Conservation (phyloP, 108 stramenopile species). For the Cyclotella sp. region DNA sequence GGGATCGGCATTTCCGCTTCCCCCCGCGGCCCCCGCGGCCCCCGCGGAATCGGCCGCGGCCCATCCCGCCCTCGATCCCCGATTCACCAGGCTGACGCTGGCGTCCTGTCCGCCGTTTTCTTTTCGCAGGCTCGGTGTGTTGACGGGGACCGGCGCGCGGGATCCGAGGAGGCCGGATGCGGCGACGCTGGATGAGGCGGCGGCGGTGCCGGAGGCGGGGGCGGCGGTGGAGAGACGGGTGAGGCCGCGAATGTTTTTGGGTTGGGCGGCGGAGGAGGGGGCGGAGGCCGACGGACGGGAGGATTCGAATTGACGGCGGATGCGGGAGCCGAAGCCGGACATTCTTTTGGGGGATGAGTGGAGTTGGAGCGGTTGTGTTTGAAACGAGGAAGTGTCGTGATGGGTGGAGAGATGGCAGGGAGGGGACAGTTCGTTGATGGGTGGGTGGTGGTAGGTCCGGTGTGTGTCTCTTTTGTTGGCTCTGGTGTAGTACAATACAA, state of each 20-base stretch:
- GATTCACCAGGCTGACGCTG: slow-evolving; percentile 1
- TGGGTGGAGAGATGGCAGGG: too few relatives aligned
- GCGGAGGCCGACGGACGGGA: not conserved
- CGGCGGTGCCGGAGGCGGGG: not conserved
- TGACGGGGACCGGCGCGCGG: slow-evolving; percentile 13
- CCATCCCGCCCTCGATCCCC: not conserved
- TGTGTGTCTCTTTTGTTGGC: too few relatives aligned
- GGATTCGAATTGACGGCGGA: slow-evolving; percentile 35
- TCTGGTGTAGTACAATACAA: too few relatives aligned
- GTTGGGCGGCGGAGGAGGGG: slow-evolving; percentile 14
- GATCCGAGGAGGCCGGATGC: not conserved
- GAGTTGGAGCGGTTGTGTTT: not conserved
- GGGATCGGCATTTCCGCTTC: not conserved
- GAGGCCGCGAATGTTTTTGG: slow-evolving; percentile 35
- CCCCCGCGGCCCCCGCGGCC: not conserved
- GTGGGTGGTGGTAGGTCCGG: too few relatives aligned
- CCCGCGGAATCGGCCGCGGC: not conserved
- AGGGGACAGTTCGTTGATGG: too few relatives aligned
- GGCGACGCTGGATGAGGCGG: not conserved
- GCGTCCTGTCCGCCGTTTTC: slow-evolving; percentile 26
- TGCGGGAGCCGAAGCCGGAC: slow-evolving; percentile 25
- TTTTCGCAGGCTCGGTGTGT: slow-evolving; percentile 8
- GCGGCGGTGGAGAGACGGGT: slow-evolving; percentile 22
- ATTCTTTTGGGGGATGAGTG: not conserved
- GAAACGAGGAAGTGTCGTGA: not conserved